These are phyloP conservation scores for Stromatinia cepivora DNA, from an alignment of 2,329 filamentous ascomycete species.

Conservation along the genomic window DNA sequence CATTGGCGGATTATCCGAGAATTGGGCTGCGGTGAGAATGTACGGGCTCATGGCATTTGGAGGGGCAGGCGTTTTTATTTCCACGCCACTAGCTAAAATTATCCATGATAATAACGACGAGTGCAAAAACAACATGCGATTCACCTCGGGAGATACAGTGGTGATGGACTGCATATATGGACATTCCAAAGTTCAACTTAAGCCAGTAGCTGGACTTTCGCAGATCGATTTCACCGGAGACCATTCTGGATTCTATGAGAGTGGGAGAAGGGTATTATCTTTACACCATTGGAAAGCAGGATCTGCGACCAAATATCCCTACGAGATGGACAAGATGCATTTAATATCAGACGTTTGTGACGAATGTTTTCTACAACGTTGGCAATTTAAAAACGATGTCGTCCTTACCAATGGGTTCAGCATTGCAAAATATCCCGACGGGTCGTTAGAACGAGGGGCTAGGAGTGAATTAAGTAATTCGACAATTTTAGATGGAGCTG, in stretches of 20 bases:
- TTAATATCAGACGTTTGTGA: conserved; percentile 38
- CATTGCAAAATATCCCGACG: conserved; percentile 43
- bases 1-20: conserved; percentile 37
- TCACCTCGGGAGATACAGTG: conserved; percentile 38
- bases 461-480: background rate
- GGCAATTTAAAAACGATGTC: conserved; percentile 46
- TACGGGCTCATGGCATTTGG: conserved; percentile 41
- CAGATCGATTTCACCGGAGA: conserved; percentile 41
- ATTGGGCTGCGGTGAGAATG: conserved; percentile 40
- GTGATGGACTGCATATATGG: conserved; percentile 40
- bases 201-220: conserved; percentile 34
- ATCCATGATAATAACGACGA: conserved; percentile 35
- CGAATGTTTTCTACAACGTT: conserved; percentile 49
- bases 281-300: conserved; percentile 41
- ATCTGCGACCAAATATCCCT: conserved; percentile 32
- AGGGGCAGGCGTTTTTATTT: conserved; percentile 38
- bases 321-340: conserved; percentile 40
- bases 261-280: conserved; percentile 36
- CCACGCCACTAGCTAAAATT: conserved; percentile 34
- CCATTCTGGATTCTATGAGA: conserved; percentile 40
- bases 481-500: background rate
- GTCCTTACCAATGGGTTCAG: conserved; percentile 50
- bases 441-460: conserved; percentile 1
- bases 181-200: conserved; percentile 35
- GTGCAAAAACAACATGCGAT: conserved; percentile 35